Conservation (phyloP, 2,329 filamentous ascomycete genomes). For the Knufia petricola region DNA sequence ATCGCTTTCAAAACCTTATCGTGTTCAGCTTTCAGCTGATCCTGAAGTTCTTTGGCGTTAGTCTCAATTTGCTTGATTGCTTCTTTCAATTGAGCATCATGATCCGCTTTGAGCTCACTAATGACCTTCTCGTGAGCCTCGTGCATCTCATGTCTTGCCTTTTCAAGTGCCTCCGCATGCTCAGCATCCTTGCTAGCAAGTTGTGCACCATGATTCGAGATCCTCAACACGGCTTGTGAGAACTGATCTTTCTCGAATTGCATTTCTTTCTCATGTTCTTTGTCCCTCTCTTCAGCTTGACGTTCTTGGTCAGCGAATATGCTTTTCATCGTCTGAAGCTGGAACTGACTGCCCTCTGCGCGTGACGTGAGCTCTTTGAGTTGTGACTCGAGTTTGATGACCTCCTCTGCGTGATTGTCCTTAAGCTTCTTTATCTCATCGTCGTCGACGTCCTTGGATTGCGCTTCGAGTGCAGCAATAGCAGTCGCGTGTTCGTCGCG, state of each 20-base stretch:
- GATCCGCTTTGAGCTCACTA: conserved; percentile 24
- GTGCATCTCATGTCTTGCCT: conserved; percentile 25
- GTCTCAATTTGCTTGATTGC: conserved; percentile 6
- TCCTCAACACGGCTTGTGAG: conserved; percentile 26
- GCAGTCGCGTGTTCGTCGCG: not conserved
- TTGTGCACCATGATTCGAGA: conserved; percentile 29
- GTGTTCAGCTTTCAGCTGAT: not conserved
- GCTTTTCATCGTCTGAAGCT: conserved; percentile 31
- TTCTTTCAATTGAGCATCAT: conserved; percentile 24
- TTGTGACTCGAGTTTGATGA: conserved; percentile 17
- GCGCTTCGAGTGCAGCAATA: conserved; percentile 5
- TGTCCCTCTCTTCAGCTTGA: conserved; percentile 31
- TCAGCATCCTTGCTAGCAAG: conserved; percentile 13
- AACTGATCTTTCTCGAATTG: conserved; percentile 29
- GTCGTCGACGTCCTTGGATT: not conserved
- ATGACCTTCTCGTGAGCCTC: conserved; percentile 26
- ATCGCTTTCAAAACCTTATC: conserved; percentile 1
- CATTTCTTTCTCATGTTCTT: conserved; percentile 27
- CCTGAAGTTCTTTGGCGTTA: not conserved
- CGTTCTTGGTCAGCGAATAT: conserved; percentile 30
- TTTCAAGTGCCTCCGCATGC: conserved; percentile 18
- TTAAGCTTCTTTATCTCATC: conserved; percentile 1
- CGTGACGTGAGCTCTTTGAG: conserved; percentile 13
- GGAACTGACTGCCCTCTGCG: conserved; percentile 18
- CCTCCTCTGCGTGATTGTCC: conserved; percentile 13